Conservation (phyloP, 345 rosid species). For the Xanthoceras sorbifolium region DNA sequence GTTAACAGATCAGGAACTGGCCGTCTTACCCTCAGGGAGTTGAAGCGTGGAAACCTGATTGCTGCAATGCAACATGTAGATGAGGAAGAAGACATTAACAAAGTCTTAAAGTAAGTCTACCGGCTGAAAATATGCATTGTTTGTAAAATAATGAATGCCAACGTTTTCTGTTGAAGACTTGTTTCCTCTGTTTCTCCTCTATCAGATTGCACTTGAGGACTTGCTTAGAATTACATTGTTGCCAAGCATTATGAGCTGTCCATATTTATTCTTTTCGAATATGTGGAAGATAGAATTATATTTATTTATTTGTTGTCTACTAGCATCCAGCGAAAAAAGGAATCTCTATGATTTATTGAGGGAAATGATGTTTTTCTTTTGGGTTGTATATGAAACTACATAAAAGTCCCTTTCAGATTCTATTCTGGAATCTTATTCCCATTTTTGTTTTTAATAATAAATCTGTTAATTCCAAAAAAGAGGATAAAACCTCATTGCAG, state of each 20-base stretch:
- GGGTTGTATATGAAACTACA: background rate
- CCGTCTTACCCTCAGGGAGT: constrained; percentile 81
- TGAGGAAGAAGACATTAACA: constrained; percentile 97
- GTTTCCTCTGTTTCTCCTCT: constrained; percentile 7
- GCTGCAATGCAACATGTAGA: constrained; percentile 92
- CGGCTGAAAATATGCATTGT: background rate
- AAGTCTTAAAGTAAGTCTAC: constrained; percentile 70
- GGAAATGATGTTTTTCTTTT: background rate
- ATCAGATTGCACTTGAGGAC: constrained; percentile 6
- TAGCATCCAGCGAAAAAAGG: background rate
- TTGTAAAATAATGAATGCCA: background rate
- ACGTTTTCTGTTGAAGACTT: background rate
- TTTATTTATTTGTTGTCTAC: background rate
- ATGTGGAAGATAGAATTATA: background rate
- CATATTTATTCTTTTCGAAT: background rate
- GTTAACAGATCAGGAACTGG: constrained; percentile 90
- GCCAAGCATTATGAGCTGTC: background rate
- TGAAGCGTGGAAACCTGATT: constrained; percentile 85
- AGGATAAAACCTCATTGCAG: background rate
- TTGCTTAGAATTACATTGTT: background rate
- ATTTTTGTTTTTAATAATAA: background rate
- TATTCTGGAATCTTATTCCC: background rate
- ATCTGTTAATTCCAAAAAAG: background rate
- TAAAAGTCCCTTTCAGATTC: background rate
- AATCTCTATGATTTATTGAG: background rate